These are phyloP conservation scores for Rosa chinensis DNA, from an alignment of 306 rosid genomes.

Conservation along the genomic window DNA sequence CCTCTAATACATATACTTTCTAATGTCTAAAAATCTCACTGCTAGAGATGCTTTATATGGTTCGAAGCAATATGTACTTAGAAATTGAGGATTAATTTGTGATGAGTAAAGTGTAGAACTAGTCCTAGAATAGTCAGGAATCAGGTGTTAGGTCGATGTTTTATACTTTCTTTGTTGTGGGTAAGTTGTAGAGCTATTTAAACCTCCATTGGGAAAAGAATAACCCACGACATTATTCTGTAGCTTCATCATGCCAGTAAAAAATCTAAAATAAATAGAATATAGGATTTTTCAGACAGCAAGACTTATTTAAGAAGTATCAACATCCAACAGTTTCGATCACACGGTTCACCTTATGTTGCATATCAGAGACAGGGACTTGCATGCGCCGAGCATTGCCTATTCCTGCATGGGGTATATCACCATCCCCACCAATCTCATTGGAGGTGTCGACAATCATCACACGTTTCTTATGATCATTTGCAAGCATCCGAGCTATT, in stretches of 20 bases:
- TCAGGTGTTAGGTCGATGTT: not conserved
- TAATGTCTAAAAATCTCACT: not conserved
- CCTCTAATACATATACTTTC: not conserved
- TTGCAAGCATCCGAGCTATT: slow-evolving; percentile 90
- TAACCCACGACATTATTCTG: not conserved
- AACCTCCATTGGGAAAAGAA: not conserved
- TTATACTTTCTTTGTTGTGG: not conserved
- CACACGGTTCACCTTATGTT: slow-evolving; percentile 65
- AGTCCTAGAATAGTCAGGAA: not conserved
- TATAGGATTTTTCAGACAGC: not conserved
- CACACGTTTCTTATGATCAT: slow-evolving; percentile 88
- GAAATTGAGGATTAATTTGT: not conserved
- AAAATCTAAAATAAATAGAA: not conserved
- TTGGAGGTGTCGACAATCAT: slow-evolving; percentile 99
- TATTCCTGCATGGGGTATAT: slow-evolving; percentile 94
- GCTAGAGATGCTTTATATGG: not conserved
- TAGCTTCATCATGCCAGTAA: not conserved
- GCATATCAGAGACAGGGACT: slow-evolving; percentile 82
- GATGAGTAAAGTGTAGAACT: not conserved
- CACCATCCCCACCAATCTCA: slow-evolving; percentile 99
- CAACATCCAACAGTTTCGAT: slow-evolving; percentile 17
- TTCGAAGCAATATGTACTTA: not conserved
- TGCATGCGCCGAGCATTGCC: slow-evolving; percentile 97
- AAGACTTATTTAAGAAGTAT: slow-evolving; percentile 1
- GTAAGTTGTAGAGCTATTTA: not conserved